These are phyloP conservation scores for Umbelopsis sp. DNA, from an alignment of 371 early-diverging fungal species.

Conservation along the genomic window DNA sequence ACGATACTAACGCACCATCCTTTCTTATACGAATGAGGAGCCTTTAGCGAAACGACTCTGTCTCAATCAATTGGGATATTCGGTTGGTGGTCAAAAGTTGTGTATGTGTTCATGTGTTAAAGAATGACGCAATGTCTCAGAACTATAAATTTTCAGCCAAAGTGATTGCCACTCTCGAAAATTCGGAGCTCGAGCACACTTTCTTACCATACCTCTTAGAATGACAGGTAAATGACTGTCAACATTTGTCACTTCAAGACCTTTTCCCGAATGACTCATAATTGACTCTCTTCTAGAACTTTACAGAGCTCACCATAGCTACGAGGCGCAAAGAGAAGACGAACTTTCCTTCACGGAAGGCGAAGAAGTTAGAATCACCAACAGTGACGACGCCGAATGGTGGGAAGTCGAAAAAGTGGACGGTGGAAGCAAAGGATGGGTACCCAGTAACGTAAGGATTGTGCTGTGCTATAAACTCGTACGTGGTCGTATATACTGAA, in stretches of 20 bases:
- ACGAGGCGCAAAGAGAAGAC: constrained; percentile 58
- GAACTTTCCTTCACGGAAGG: constrained; percentile 61
- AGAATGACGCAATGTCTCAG: constrained; percentile 10
- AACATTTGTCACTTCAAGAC: background rate
- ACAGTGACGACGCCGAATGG: constrained; percentile 60
- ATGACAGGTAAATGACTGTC: background rate
- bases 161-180: background rate
- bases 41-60: background rate
- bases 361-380: constrained; percentile 56
- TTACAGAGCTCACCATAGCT: constrained; percentile 40
- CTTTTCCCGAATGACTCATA: background rate
- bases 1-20: background rate
- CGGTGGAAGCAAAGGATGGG: constrained; percentile 56
- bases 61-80: background rate
- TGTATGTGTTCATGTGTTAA: background rate
- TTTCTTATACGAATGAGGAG: too few relatives aligned
- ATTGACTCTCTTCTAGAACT: constrained; percentile 16
- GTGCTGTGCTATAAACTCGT: background rate
- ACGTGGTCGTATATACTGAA: background rate
- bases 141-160: background rate
- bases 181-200: background rate
- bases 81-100: background rate
- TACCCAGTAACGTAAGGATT: constrained; percentile 67
- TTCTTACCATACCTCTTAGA: background rate
- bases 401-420: constrained; percentile 62